A percentile compares a stretch with the other conserved stretches of the same genome.
Conservation (phyloP, 2,329 filamentous ascomycete genomes). For the Neophaeococcomyces aloes region DNA sequence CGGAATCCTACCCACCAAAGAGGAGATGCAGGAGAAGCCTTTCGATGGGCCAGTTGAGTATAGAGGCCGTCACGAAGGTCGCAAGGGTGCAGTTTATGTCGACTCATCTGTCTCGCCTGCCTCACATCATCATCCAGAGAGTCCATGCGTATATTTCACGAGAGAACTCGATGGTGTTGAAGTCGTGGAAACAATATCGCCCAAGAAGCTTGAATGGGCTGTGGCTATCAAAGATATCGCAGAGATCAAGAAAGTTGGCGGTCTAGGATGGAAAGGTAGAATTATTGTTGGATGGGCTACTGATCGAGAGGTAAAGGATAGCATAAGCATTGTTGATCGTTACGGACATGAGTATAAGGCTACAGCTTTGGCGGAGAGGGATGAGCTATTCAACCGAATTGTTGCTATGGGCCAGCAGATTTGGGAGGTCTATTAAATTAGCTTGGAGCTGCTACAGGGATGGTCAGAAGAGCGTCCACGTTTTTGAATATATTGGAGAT, state of each 20-base stretch:
- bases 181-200: conserved; percentile 37
- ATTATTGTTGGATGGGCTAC: conserved; percentile 71
- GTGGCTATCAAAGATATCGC: conserved; percentile 59
- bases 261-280: conserved; percentile 76
- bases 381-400: conserved; percentile 72
- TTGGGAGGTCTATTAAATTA: conserved; percentile 61
- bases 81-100: conserved; percentile 63
- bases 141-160: conserved; percentile 58
- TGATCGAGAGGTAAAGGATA: conserved; percentile 63
- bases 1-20: conserved; percentile 52
- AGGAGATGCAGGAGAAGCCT: conserved; percentile 32
- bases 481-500: too few species aligned
- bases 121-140: conserved; percentile 46
- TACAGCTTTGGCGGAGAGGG: conserved; percentile 60
- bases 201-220: conserved; percentile 53
- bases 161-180: conserved; percentile 36
- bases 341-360: conserved; percentile 46
- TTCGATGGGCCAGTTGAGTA: conserved; percentile 61
- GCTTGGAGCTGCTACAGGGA: background rate
- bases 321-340: conserved; percentile 55
- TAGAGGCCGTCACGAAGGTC: conserved; percentile 57
- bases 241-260: conserved; percentile 69
- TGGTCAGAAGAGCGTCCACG: too few species aligned
- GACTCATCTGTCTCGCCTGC: conserved; percentile 30
- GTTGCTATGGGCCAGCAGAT: conserved; percentile 69